Evolutionary conservation across 345 rosid genomes (phyloP).

Genomic region (Streptanthus diversifolius): DNA sequence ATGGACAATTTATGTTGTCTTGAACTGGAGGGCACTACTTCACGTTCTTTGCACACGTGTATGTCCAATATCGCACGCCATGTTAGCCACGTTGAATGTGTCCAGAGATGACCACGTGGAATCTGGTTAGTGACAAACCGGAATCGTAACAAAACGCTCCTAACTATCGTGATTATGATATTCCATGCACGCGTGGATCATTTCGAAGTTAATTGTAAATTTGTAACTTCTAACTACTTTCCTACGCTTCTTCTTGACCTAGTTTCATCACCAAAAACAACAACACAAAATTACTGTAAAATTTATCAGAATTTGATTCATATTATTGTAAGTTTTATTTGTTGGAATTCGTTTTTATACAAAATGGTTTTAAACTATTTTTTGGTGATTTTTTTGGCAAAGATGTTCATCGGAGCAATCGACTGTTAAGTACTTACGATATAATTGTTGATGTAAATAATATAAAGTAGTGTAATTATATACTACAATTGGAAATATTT

Average conservation of each 20-base stretch:
- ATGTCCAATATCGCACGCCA: conserved; percentile 20
- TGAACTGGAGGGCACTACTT: background rate
- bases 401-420: too few species aligned
- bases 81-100: conserved; percentile 16
- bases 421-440: too few species aligned
- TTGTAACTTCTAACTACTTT: too few species aligned
- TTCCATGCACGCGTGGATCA: conserved; percentile 2
- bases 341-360: too few species aligned
- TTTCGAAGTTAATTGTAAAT: background rate
- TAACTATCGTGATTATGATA: background rate
- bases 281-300: background rate
- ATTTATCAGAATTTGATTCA: background rate
- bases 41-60: conserved; percentile 37
- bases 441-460: too few species aligned
- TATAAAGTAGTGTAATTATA: too few species aligned
- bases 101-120: conserved; percentile 23
- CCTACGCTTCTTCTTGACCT: too few species aligned
- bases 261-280: background rate
- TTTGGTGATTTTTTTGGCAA: too few species aligned
- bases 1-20: background rate
- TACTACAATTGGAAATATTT: too few species aligned
- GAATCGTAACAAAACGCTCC: background rate
- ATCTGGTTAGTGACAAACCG: conserved; percentile 2
- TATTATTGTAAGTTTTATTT: background rate
- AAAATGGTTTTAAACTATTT: too few species aligned